Evolutionary conservation across 2,329 filamentous ascomycete species (phyloP), one percentile per base, ranked within the genome.

Genomic region (Penicillium griseofulvum): DNA sequence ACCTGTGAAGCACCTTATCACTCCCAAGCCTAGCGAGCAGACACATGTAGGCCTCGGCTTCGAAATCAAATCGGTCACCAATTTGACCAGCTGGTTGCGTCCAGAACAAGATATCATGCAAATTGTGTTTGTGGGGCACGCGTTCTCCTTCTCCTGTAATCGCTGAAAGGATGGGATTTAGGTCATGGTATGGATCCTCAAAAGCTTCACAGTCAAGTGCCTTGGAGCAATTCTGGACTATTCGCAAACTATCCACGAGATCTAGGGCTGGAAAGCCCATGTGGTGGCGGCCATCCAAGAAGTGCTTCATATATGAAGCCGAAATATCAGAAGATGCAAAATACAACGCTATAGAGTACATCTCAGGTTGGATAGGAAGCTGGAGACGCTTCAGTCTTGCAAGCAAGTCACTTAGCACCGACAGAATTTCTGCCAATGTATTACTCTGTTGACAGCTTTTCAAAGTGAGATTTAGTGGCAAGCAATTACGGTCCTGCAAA

Each of bases 291-390:
- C 49, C 51, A 14, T 56, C 22, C 34, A 73, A 31, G 51, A 72
- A 69, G 17, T 63, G 55, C 24, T 61, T 55, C 6, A 76, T 55
- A 36, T 69, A 66, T 6, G 64, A 47, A n/a, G 61, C 42, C 8
- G 67, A 71, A 34, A 72, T 64, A 31, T 61, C 58, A n/a, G 67
- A 58, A 17, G 62, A 65, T 16, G 73, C 68, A 58, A 70, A 71
- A 22, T 56, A 57, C 50, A 75, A 68, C 0, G 69, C 70, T 33
- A 70, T 39, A 36, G 60, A 34, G 48, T 57, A 63, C 7, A 68
- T 24, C 2, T 52, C 16, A 14, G 44, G 38, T 2, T 47, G 54
- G 5, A 67, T 31, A 12, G 39, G 38, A 2, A 61, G 53, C 4
- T 52, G 33, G 10, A 70, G 46, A 19, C 49, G 62, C 16, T 62